These are phyloP conservation scores for Umbelopsis sp. DNA, from an alignment of 192 early-diverging fungal genomes.

Conservation along the genomic window DNA sequence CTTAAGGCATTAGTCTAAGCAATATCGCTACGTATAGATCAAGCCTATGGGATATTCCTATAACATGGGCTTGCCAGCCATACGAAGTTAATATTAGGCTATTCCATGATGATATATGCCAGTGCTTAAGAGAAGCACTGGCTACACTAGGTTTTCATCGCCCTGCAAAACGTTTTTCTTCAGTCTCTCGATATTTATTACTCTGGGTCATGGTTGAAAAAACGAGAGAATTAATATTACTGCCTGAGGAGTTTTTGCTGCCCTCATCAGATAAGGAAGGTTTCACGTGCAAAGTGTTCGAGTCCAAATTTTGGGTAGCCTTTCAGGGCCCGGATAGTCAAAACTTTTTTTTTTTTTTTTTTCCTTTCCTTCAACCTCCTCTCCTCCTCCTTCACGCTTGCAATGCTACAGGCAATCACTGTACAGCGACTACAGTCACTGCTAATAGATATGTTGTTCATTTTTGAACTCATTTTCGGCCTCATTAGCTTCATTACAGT, in stretches of 20 bases:
- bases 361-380: not conserved
- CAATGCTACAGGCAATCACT: constrained; percentile 9
- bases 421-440: not conserved
- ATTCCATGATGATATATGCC: not conserved
- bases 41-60: too few species aligned
- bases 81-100: not conserved
- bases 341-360: not conserved
- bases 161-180: too few species aligned
- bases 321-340: not conserved
- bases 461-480: constrained; percentile 15
- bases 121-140: too few species aligned
- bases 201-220: too few species aligned
- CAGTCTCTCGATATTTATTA: too few species aligned
- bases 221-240: too few species aligned
- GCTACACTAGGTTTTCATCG: too few species aligned
- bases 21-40: too few species aligned
- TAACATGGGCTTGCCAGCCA: too few species aligned
- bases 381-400: not conserved
- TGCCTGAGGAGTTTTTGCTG: too few species aligned
- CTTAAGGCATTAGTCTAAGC: too few species aligned
- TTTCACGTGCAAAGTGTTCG: not conserved
- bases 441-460: constrained; percentile 6
- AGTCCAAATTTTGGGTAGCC: constrained; percentile 4
- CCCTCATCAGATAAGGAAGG: not conserved
- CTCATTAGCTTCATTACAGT: constrained; percentile 15